Conservation (phyloP, 768 basidiomycete genomes). For the Sporobolomyces phaffii region DNA sequence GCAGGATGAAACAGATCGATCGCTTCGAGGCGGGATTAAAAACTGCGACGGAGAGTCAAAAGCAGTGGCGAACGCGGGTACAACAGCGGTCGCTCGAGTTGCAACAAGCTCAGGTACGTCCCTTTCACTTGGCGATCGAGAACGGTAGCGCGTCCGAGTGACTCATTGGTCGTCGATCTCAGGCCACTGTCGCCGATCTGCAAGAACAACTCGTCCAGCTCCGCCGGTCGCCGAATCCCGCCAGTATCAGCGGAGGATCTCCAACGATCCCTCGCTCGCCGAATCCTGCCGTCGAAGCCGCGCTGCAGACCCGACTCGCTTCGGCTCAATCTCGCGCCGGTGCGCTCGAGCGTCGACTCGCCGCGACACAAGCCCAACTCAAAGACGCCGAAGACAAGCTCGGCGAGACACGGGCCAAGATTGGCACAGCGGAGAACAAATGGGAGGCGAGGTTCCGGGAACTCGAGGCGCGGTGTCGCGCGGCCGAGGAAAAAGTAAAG, state of each 20-base stretch:
- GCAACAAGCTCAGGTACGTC: constrained; percentile 68
- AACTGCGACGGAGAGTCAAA: constrained; percentile 70
- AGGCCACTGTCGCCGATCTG: constrained; percentile 72
- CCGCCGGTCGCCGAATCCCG: constrained; percentile 55
- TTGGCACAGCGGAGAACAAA: constrained; percentile 65
- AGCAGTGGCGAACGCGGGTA: constrained; percentile 74
- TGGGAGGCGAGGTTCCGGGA: constrained; percentile 96
- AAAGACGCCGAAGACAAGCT: constrained; percentile 77
- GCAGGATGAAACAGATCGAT: constrained; percentile 85
- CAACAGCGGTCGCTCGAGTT: constrained; percentile 81
- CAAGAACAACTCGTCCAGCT: constrained; percentile 61
- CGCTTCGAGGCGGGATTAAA: constrained; percentile 83
- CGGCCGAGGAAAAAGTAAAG: constrained; percentile 86
- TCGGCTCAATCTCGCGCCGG: constrained; percentile 66
- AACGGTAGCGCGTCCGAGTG: no score
- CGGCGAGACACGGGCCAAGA: constrained; percentile 65
- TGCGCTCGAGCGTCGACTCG: constrained; percentile 81
- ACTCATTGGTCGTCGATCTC: not conserved
- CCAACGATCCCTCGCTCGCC: constrained; percentile 20
- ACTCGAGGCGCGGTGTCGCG: constrained; percentile 71
- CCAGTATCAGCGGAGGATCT: constrained; percentile 41
- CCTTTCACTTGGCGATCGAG: not conserved
- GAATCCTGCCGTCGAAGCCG: constrained; percentile 14
- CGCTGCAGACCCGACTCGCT: constrained; percentile 59
- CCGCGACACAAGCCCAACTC: constrained; percentile 76